Base-by-base conservation (phyloP, 164 flowering plant species). In the Echeveria elegans region DNA sequence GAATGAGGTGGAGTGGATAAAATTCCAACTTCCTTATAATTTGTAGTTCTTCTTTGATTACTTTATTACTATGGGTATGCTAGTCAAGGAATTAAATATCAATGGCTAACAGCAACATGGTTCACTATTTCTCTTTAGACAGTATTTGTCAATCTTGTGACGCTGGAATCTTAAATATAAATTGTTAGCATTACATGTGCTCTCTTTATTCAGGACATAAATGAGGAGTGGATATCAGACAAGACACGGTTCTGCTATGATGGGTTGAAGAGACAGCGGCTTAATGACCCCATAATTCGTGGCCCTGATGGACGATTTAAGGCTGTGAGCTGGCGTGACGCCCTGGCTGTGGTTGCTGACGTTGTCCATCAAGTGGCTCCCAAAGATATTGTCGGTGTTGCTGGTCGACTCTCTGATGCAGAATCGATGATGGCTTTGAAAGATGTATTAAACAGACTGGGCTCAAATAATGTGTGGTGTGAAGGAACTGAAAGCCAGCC, bases 141-240 rank as follows among this genome's bases (percentile, higher is more conserved):
- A 3, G n/a, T n/a, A n/a, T n/a, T n/a, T n/a, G n/a, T n/a, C n/a
- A n/a, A n/a, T n/a, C n/a, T n/a, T n/a, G n/a, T n/a, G n/a, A n/a
- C n/a, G n/a, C n/a, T n/a, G n/a, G n/a, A n/a, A n/a, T n/a, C n/a
- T n/a, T n/a, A n/a, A n/a, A n/a, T n/a, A n/a, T n/a, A n/a, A n/a
- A n/a, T n/a, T n/a, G n/a, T n/a, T n/a, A n/a, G n/a, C n/a, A n/a
- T n/a, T n/a, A n/a, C n/a, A n/a, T n/a, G n/a, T n/a, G n/a, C n/a
- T n/a, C n/a, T n/a, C n/a, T n/a, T n/a, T n/a, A 67, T 81, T 70
- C 86, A 95, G 99, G 99, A 95, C 67, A 88, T 95, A 52, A 95
- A 95, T 72, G 99, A 95, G 78, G 99, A 95, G 66, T 92, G 99
- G 99, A 92, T 95, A 77, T 95, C 99, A 71, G 99, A 95, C 74